A percentile compares a stretch with the other conserved stretches of the same genome.
Conservation (phyloP, 495 filamentous ascomycete species). For the Saxispiralis lemnorum region DNA sequence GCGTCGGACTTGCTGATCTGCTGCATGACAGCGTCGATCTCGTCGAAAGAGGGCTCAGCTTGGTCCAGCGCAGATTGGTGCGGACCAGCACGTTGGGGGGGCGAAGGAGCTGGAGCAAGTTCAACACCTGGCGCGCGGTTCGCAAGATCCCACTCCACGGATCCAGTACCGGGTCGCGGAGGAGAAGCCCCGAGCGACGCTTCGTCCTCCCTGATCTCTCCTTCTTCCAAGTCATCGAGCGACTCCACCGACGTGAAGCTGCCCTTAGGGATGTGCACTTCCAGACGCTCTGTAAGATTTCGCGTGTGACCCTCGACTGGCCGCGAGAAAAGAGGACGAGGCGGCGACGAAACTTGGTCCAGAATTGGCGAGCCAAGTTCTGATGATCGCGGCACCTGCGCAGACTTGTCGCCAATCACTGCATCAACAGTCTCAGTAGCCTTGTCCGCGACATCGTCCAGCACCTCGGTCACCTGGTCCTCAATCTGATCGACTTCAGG, state of each 20-base stretch:
- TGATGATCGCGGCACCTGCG: too few species aligned
- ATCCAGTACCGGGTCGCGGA: not conserved
- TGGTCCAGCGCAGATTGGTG: not conserved
- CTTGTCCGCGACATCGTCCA: conserved; percentile 4
- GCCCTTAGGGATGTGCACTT: not conserved
- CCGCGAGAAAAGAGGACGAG: too few species aligned
- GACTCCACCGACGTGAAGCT: conserved; percentile 7
- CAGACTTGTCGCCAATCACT: not conserved
- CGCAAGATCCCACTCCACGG: too few species aligned
- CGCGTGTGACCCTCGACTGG: too few species aligned
- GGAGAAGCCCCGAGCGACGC: not conserved
- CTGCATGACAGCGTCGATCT: conserved; percentile 74
- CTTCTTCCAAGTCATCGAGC: conserved; percentile 10
- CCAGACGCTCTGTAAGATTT: too few species aligned
- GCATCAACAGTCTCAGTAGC: conserved; percentile 1
- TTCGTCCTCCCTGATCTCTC: conserved; percentile 10
- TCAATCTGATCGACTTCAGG: not conserved
- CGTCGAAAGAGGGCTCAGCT: conserved; percentile 44
- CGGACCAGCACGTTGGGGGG: not conserved
- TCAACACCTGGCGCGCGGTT: not conserved
- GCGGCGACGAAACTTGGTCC: too few species aligned
- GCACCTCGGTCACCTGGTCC: too few species aligned
- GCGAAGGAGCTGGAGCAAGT: not conserved
- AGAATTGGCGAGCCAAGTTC: not conserved
- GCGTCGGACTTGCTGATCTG: conserved; percentile 47